These are phyloP conservation scores for Rhodotorula sp. DNA, from an alignment of 1,284 basidiomycete species.

Conservation along the genomic window DNA sequence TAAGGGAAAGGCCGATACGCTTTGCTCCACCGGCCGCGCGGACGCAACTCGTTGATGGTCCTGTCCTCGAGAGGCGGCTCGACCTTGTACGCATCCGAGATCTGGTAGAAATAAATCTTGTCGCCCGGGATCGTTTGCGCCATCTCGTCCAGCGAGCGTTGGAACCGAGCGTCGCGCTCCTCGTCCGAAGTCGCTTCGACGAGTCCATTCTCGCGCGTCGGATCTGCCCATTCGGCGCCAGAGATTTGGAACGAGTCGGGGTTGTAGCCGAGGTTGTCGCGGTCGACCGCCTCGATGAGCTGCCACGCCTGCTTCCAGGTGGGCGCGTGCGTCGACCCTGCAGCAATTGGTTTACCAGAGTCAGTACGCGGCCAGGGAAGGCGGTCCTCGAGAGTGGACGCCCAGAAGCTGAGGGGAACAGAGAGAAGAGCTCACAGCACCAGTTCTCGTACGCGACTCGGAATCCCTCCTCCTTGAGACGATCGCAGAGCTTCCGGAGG, in stretches of 20 bases:
- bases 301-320: constrained; percentile 36
- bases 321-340: constrained; percentile 33
- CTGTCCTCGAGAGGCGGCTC: constrained; percentile 35
- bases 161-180: constrained; percentile 26
- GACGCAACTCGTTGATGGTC: constrained; percentile 24
- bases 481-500: constrained; percentile 14
- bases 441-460: constrained; percentile 33
- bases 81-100: constrained; percentile 35
- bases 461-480: constrained; percentile 15
- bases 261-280: constrained; percentile 9
- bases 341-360: no score
- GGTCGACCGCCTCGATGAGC: constrained; percentile 33
- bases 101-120: constrained; percentile 31
- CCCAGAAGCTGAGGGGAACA: background rate
- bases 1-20: constrained; percentile 40
- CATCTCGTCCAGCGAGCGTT: constrained; percentile 31
- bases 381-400: no score
- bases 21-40: constrained; percentile 40
- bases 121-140: constrained; percentile 16
- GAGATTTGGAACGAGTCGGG: constrained; percentile 19
- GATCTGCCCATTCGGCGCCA: constrained; percentile 25
- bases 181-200: background rate
- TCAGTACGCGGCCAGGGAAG: background rate
- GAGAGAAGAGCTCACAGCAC: constrained; percentile 15
- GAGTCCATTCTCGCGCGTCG: constrained; percentile 16